Percentiles rank a stretch among this genome's conserved stretches.
Evolutionary conservation across 129 eudicot species (phyloP).

Genomic region (Flaveria bidentis): DNA sequence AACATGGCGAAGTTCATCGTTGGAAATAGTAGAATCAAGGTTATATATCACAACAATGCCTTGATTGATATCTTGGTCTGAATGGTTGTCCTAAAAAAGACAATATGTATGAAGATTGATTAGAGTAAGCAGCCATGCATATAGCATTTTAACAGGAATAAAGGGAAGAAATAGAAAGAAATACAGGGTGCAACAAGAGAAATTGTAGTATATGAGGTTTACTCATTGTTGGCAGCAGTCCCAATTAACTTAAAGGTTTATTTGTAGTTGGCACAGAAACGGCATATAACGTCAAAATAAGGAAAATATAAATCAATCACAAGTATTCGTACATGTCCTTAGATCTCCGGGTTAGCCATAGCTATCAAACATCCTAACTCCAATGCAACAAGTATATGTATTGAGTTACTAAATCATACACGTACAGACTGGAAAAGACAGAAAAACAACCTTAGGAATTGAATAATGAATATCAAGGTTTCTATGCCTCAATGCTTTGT

Average conservation of each 20-base stretch:
- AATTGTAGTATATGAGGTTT: too few species aligned
- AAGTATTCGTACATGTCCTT: slow-evolving; percentile 2
- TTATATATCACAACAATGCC: slow-evolving; percentile 72
- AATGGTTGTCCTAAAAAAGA: slow-evolving; percentile 59
- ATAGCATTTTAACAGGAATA: too few species aligned
- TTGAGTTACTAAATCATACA: slow-evolving; percentile 17
- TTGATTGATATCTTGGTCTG: slow-evolving; percentile 74
- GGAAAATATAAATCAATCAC: neutral
- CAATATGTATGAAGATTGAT: neutral
- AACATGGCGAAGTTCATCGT: slow-evolving; percentile 65
- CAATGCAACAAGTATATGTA: too few species aligned
- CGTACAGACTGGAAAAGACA: slow-evolving; percentile 13
- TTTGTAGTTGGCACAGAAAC: too few species aligned
- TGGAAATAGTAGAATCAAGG: slow-evolving; percentile 68
- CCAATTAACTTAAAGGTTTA: too few species aligned
- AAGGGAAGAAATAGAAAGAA: too few species aligned
- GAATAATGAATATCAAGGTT: slow-evolving; percentile 91
- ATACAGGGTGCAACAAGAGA: too few species aligned
- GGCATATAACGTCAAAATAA: too few species aligned
- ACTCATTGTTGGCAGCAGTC: too few species aligned
- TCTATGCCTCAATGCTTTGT: slow-evolving; percentile 63
- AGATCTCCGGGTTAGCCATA: neutral
- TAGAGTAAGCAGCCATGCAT: neutral
- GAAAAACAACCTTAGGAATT: slow-evolving; percentile 67
- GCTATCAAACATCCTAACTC: too few species aligned